Evolutionary conservation across 768 basidiomycete species (phyloP).

Genomic region (Leccinum aurantiacum): DNA sequence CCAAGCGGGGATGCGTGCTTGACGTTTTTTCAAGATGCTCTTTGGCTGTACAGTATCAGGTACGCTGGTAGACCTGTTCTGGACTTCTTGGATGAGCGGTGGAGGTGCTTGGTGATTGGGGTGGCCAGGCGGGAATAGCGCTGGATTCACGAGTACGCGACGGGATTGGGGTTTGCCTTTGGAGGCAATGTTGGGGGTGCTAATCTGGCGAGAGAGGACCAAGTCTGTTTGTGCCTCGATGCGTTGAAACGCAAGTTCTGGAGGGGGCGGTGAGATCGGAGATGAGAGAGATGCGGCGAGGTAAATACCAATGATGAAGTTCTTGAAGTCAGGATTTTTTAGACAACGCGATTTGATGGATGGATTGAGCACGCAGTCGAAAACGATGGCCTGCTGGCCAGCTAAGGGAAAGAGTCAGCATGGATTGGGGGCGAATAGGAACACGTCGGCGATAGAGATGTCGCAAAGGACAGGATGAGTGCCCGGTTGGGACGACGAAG

Average conservation of each 20-base stretch:
- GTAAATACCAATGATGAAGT: constrained; percentile 61
- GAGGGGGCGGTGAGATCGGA: constrained; percentile 16
- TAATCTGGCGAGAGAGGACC: constrained; percentile 65
- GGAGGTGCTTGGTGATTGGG: constrained; percentile 14
- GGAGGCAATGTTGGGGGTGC: constrained; percentile 72
- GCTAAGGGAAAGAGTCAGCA: constrained; percentile 39
- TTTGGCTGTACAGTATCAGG: constrained; percentile 31
- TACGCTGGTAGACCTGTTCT: constrained; percentile 44
- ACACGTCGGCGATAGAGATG: constrained; percentile 17
- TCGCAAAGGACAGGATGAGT: constrained; percentile 3
- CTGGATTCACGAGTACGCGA: constrained; percentile 52
- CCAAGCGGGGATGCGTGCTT: constrained; percentile 45
- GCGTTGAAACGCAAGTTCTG: constrained; percentile 69
- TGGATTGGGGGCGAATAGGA: neutral
- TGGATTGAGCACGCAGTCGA: constrained; percentile 69
- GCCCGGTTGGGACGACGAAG: constrained; percentile 1
- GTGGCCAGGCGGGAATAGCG: constrained; percentile 35
- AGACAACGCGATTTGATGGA: constrained; percentile 58
- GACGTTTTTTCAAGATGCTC: constrained; percentile 43
- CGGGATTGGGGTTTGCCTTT: constrained; percentile 70
- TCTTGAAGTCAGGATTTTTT: constrained; percentile 63
- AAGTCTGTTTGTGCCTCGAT: constrained; percentile 62
- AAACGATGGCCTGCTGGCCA: constrained; percentile 66
- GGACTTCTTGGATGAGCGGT: constrained; percentile 30
- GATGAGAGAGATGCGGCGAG: neutral